These are phyloP conservation scores for Picea engelmannii DNA, from an alignment of 83 land plant species.

Conservation along the genomic window DNA sequence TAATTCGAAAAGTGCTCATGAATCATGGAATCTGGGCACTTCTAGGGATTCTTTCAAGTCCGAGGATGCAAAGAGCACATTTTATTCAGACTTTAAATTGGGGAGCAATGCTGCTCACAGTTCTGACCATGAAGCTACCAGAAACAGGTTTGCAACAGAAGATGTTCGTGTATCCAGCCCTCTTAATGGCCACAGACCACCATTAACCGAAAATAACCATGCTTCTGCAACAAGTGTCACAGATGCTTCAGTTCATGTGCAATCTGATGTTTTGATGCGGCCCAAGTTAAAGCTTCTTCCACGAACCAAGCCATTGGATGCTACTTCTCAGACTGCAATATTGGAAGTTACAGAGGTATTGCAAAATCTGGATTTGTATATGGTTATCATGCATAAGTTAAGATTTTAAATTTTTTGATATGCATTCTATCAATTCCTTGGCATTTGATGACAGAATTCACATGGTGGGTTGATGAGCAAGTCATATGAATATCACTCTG, in stretches of 20 bases:
- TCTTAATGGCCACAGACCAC: neutral
- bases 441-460: too few relatives aligned
- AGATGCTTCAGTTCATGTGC: constrained; percentile 14
- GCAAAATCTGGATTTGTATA: too few relatives aligned
- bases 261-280: constrained; percentile 36
- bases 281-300: constrained; percentile 80
- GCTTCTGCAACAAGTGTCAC: neutral
- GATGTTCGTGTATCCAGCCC: constrained; percentile 6
- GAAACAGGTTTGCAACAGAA: constrained; percentile 6
- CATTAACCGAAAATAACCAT: neutral
- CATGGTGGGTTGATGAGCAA: constrained; percentile 1
- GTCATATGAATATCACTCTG: constrained; percentile 14
- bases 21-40: too few relatives aligned
- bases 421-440: too few relatives aligned
- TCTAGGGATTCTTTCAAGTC: constrained; percentile 12
- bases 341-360: too few relatives aligned
- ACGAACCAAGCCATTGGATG: constrained; percentile 62
- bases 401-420: too few relatives aligned
- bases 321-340: constrained; percentile 8
- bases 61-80: constrained; percentile 4
- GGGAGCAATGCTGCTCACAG: neutral
- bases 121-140: constrained; percentile 2
- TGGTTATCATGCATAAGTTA: too few relatives aligned
- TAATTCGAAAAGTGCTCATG: too few relatives aligned
- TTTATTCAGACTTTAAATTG: constrained; percentile 6